A percentile compares a stretch with the other conserved stretches of the same genome.
Evolutionary conservation across 2,329 filamentous ascomycete genomes (phyloP).

Genomic region (Hypoxylon sp.): DNA sequence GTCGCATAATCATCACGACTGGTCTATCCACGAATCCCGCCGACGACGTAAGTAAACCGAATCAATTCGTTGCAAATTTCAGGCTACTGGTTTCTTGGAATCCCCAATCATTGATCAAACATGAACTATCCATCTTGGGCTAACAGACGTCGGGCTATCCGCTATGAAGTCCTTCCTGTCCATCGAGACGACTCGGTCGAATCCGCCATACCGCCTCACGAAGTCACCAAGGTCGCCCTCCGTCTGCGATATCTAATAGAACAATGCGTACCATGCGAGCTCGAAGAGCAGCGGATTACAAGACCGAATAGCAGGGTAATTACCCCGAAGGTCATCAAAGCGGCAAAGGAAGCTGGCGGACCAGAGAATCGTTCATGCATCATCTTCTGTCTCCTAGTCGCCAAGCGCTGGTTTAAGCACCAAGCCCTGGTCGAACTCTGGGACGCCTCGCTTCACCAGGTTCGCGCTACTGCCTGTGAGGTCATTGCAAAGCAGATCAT

Average conservation of each 20-base stretch:
- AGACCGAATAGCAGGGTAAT: constrained; percentile 87
- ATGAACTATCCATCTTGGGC: constrained; percentile 30
- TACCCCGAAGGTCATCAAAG: constrained; percentile 81
- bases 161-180: constrained; percentile 72
- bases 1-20: constrained; percentile 51
- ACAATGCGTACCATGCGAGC: constrained; percentile 88
- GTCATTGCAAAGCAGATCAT: constrained; percentile 91
- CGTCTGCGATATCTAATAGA: constrained; percentile 93
- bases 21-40: constrained; percentile 60
- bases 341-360: constrained; percentile 85
- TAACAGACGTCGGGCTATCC: constrained; percentile 35
- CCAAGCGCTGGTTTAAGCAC: constrained; percentile 79
- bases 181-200: constrained; percentile 69
- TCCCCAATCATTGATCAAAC: neutral
- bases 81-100: neutral
- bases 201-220: constrained; percentile 78
- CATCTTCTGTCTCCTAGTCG: constrained; percentile 84
- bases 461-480: constrained; percentile 87
- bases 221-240: constrained; percentile 91
- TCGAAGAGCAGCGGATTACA: constrained; percentile 81
- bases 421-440: constrained; percentile 87
- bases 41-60: constrained; percentile 57
- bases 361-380: constrained; percentile 82
- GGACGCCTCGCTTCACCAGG: constrained; percentile 86
- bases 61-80: neutral